phyloP scores from a whole-genome alignment of 768 basidiomycete genomes.

The Lenzites betulinus region DNA sequence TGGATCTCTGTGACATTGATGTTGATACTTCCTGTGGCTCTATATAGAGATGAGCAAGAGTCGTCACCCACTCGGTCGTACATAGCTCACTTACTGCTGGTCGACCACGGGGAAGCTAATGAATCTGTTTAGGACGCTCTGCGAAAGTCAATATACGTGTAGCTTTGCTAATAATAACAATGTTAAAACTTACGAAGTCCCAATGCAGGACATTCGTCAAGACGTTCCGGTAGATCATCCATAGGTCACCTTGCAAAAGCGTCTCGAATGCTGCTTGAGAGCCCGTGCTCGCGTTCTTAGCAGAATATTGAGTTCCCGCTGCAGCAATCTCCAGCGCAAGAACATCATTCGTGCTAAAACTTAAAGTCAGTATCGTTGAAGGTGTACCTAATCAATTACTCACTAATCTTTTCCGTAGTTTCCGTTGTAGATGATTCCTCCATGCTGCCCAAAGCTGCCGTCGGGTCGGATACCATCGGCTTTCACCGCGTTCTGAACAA shows the following conservation, averaged over 20 bases:
- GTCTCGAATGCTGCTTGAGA: constrained; percentile 52
- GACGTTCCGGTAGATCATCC: constrained; percentile 71
- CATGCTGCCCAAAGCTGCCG: constrained; percentile 52
- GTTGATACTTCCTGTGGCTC: constrained; percentile 58
- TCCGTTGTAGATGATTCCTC: constrained; percentile 51
- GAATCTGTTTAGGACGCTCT: constrained; percentile 67
- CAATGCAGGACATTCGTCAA: constrained; percentile 62
- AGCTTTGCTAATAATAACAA: not conserved
- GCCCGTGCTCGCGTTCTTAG: constrained; percentile 32
- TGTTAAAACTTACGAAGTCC: constrained; percentile 62
- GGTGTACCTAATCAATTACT: constrained; percentile 14
- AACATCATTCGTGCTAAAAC: constrained; percentile 55
- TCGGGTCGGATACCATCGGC: constrained; percentile 62
- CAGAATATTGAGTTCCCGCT: constrained; percentile 59
- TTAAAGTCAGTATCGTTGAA: not conserved
- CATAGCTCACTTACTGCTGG: constrained; percentile 37
- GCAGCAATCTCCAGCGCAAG: constrained; percentile 62
- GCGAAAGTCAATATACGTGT: not conserved
- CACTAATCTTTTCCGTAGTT: constrained; percentile 64
- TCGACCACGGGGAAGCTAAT: constrained; percentile 64
- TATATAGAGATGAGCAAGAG: constrained; percentile 22
- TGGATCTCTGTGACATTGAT: constrained; percentile 56
- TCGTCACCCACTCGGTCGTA: not conserved
- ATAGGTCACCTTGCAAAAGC: constrained; percentile 58
- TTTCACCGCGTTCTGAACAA: constrained; percentile 46